Evolutionary conservation across 768 basidiomycete genomes (phyloP), one percentile per base, ranked within the genome.

Genomic region (Lactifluus pinguis): DNA sequence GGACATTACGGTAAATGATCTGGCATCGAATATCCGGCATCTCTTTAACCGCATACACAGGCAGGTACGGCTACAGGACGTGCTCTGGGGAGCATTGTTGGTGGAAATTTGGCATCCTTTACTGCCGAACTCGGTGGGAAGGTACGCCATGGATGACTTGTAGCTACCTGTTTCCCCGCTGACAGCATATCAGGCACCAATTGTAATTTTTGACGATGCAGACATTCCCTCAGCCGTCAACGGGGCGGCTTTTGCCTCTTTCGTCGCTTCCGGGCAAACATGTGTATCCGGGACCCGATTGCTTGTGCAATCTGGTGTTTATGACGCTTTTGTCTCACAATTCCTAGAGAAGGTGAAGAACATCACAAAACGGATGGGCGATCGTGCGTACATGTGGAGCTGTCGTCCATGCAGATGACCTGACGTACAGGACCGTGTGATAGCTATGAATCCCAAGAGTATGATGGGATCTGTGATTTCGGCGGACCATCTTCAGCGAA

Each of bases 261-360:
- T 93, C 66, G 76, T 94, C 53, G 92, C 92, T 1, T 90, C 89
- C 25, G 92, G 92, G 3, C 92, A 94, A 74, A 92, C 91, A 9
- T 92, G 91, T 61, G 86, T 93, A n/a, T 92, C 91, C 2, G 91
- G 89, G n/a, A 85, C 89, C 13, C 81, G 91, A n/a, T 75, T 93
- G 19, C 76, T 92, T 5, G 73, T 93, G 7, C 89, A 92, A 59
- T 80, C 83, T 47, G 69, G 72, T 9, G 77, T 92, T 49, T 91
- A 89, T 64, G 80, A 88, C 49, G 71, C 72, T 3, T 92, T 93
- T 71, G 77, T 91, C 76, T 67, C 70, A 7, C 69, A 68, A 17
- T 84, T 92, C 70, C 67, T 89, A 11, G 72, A 77, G 55, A 92
- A 92, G 68, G 77, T 82, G 1, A 72, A 77, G 59, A 77, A 76